phyloP scores from a whole-genome alignment of 108 stramenopile genomes.

The Cyclostephanos tholiformis region DNA sequence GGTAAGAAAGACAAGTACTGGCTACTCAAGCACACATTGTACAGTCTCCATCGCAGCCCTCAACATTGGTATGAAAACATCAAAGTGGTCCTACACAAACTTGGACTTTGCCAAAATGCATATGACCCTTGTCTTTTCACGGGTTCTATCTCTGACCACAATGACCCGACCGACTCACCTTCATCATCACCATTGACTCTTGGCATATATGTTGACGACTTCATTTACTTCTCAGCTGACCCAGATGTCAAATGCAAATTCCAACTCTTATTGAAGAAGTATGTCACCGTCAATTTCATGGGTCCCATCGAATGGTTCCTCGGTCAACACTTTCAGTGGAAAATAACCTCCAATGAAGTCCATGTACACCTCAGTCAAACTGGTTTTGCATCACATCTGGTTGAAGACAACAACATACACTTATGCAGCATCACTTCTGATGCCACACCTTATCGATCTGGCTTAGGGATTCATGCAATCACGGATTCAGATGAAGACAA shows the following conservation, averaged over 20 bases:
- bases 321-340: constrained; percentile 24
- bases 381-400: constrained; percentile 23
- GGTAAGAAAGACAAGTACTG: constrained; percentile 7
- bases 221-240: constrained; percentile 22
- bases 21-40: constrained; percentile 15
- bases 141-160: not conserved
- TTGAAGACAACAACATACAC: constrained; percentile 14
- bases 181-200: constrained; percentile 3
- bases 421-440: constrained; percentile 4
- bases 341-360: not conserved
- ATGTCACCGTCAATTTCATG: constrained; percentile 24
- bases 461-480: too few relatives aligned
- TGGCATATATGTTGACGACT: too few relatives aligned
- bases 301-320: constrained; percentile 32
- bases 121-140: constrained; percentile 10
- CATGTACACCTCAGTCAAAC: constrained; percentile 36
- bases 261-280: not conserved
- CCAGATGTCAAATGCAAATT: constrained; percentile 10
- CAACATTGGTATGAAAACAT: too few relatives aligned
- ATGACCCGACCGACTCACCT: not conserved
- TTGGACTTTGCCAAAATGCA: constrained; percentile 11
- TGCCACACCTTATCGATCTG: too few relatives aligned
- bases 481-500: too few relatives aligned
- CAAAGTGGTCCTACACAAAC: too few relatives aligned
- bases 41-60: too few relatives aligned